These are phyloP conservation scores for Trichoderma aggressivum DNA, from an alignment of 2,329 filamentous ascomycete genomes.

Conservation along the genomic window DNA sequence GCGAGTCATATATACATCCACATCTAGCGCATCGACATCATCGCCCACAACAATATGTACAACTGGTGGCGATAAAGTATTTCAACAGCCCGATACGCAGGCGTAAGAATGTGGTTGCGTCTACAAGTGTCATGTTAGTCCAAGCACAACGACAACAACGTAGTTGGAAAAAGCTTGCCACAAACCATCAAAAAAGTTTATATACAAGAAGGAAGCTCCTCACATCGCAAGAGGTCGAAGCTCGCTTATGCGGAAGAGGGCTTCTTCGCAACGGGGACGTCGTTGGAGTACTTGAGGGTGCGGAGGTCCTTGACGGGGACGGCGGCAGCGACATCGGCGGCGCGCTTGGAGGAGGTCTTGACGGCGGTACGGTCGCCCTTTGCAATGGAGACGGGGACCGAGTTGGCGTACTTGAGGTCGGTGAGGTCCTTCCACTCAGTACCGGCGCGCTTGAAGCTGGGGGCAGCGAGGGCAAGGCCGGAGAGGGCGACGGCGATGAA, in stretches of 20 bases:
- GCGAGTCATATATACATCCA: conserved; percentile 18
- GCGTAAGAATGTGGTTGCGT: not conserved
- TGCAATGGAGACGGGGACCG: not conserved
- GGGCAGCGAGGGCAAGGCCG: conserved; percentile 16
- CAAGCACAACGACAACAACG: not conserved
- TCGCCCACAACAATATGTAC: conserved; percentile 14
- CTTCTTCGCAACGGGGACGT: not conserved
- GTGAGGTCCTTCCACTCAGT: not conserved
- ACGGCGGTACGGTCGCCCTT: not conserved
- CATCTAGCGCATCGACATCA: conserved; percentile 1
- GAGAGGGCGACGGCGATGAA: conserved; percentile 17
- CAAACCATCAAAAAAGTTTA: conserved; percentile 16
- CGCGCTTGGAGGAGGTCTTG: not conserved
- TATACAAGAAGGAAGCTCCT: conserved; percentile 15
- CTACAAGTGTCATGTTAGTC: not conserved
- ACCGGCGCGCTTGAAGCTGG: not conserved
- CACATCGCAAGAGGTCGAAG: not conserved
- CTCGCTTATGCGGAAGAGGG: not conserved
- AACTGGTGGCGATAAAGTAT: not conserved
- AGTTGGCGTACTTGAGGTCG: conserved; percentile 18
- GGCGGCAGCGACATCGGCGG: not conserved
- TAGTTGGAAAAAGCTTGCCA: not conserved
- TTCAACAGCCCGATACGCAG: not conserved
- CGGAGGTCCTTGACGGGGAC: conserved; percentile 8
- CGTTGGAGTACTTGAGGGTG: conserved; percentile 9